phyloP scores from a whole-genome alignment of 1,139 yeast genomes.

The Meyerozyma athensensis region DNA sequence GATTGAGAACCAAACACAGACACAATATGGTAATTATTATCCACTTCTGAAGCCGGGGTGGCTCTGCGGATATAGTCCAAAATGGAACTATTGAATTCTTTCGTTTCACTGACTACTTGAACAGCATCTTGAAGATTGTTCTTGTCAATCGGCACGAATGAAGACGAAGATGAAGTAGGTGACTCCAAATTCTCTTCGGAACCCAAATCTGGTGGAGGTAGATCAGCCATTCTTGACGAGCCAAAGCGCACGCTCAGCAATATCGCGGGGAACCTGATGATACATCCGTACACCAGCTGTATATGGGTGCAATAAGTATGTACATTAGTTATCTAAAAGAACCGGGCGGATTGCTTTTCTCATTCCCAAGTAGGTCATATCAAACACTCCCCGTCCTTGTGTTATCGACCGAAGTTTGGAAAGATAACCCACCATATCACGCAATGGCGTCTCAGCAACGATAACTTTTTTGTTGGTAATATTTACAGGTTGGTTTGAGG shows the following conservation, averaged over 20 bases:
- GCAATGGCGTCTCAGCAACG: constrained; percentile 74
- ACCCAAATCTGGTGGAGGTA: constrained; percentile 10
- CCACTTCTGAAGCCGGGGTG: constrained; percentile 39
- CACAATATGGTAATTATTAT: constrained; percentile 79
- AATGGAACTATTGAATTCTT: constrained; percentile 48
- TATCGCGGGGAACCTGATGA: constrained; percentile 1
- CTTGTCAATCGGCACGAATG: constrained; percentile 39
- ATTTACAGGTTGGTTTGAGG: constrained; percentile 10
- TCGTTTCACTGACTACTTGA: constrained; percentile 78
- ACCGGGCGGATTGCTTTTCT: constrained; percentile 41
- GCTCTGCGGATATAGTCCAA: constrained; percentile 34
- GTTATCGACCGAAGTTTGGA: constrained; percentile 76
- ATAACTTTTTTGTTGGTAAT: constrained; percentile 49
- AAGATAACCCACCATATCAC: constrained; percentile 87
- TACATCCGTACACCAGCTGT: neutral
- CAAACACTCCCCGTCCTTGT: constrained; percentile 83
- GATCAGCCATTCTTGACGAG: constrained; percentile 7
- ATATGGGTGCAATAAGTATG: neutral
- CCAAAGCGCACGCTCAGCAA: neutral
- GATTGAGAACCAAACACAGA: constrained; percentile 97
- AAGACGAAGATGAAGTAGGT: constrained; percentile 28
- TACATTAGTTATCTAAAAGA: neutral
- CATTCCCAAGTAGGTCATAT: constrained; percentile 76
- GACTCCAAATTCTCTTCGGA: constrained; percentile 11
- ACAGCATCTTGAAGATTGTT: constrained; percentile 40